phyloP scores from a whole-genome alignment of 371 early-diverging fungal species.

The Rhizomucor miehei region DNA sequence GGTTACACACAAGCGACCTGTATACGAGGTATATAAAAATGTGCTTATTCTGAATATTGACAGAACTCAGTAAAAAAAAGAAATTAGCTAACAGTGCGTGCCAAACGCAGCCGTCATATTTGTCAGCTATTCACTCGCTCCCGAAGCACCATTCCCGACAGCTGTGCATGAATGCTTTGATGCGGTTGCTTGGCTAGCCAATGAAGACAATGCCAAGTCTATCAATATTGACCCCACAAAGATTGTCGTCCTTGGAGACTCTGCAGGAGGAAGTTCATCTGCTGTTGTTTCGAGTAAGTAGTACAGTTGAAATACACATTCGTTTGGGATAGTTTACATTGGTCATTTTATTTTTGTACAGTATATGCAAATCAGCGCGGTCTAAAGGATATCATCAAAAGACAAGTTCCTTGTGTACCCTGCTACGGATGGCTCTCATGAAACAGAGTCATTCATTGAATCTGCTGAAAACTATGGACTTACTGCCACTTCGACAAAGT shows the following conservation, averaged over 20 bases:
- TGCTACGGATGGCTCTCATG: constrained; percentile 12
- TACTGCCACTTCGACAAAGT: constrained; percentile 18
- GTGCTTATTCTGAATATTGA: too few species aligned
- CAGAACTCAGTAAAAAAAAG: too few species aligned
- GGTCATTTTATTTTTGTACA: constrained; percentile 2
- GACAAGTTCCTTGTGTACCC: constrained; percentile 32
- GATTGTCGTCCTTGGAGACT: constrained; percentile 30
- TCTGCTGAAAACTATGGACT: constrained; percentile 13
- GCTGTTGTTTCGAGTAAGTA: constrained; percentile 17
- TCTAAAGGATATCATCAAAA: constrained; percentile 8
- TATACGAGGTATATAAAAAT: constrained; percentile 10
- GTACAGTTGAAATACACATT: background rate
- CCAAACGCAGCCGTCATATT: background rate
- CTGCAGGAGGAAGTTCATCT: constrained; percentile 31
- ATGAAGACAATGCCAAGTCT: constrained; percentile 11
- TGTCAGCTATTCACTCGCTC: background rate
- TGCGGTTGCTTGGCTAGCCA: constrained; percentile 18
- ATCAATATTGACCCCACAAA: constrained; percentile 16
- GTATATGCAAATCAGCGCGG: constrained; percentile 27
- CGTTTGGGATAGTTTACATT: background rate
- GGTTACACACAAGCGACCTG: constrained; percentile 3
- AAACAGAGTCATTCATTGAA: constrained; percentile 20
- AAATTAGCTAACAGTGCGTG: constrained; percentile 13
- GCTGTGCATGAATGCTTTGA: constrained; percentile 31
- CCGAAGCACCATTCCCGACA: constrained; percentile 12